Conservation (phyloP, 371 early-diverging fungal species). For the Sporodiniella umbellata region DNA sequence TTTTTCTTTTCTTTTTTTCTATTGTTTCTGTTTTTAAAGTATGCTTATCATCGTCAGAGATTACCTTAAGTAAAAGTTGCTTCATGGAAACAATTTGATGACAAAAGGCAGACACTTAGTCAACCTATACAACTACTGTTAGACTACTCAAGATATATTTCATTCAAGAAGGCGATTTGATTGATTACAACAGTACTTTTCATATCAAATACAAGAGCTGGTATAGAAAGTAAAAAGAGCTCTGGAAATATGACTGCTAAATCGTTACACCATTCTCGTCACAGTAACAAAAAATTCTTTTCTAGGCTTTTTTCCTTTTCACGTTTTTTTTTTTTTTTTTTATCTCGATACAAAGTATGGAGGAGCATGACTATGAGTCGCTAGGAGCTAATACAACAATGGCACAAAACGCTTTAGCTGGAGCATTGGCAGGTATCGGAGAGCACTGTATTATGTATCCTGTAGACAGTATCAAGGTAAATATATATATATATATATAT, state of each 20-base stretch:
- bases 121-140: no score
- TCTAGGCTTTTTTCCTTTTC: not conserved
- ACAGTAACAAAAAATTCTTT: not conserved
- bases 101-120: no score
- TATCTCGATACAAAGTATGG: slow-evolving; percentile 8
- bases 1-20: no score
- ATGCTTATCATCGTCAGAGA: no score
- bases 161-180: no score
- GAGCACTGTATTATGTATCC: slow-evolving; percentile 96
- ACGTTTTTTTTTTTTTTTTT: no score
- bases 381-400: slow-evolving; percentile 76
- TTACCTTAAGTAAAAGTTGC: no score
- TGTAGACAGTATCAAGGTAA: slow-evolving; percentile 89
- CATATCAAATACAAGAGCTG: no score
- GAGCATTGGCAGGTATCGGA: slow-evolving; percentile 95
- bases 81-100: no score
- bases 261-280: not conserved
- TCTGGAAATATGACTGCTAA: not conserved
- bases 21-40: no score
- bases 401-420: slow-evolving; percentile 84
- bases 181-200: no score
- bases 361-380: slow-evolving; percentile 82
- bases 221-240: not conserved
- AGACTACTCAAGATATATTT: no score
- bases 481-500: not conserved